phyloP scores from a whole-genome alignment of 345 rosid genomes.

The Angophora floribunda region DNA sequence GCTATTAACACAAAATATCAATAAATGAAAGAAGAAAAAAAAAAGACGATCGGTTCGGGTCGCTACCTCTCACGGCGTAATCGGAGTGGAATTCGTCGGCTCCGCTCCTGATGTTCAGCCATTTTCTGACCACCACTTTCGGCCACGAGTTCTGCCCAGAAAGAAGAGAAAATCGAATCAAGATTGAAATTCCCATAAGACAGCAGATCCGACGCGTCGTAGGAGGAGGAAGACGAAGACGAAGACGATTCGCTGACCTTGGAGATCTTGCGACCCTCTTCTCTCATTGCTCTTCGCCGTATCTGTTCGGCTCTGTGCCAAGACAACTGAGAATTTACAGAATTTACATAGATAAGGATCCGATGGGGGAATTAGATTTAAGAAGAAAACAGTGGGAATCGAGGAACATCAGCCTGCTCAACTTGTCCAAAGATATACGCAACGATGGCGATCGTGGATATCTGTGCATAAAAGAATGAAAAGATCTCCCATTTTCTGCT shows the following conservation, averaged over 20 bases:
- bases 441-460: neutral
- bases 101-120: slow-evolving; percentile 69
- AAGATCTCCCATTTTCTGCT: neutral
- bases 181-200: neutral
- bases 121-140: slow-evolving; percentile 55
- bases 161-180: neutral
- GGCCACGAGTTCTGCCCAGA: slow-evolving; percentile 70
- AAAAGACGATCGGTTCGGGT: neutral
- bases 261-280: slow-evolving; percentile 38
- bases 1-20: neutral
- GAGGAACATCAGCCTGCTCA: neutral
- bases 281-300: slow-evolving; percentile 17
- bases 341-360: neutral
- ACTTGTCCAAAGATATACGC: neutral
- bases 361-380: neutral
- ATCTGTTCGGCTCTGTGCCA: neutral
- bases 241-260: slow-evolving; percentile 26
- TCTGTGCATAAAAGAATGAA: neutral
- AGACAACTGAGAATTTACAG: neutral
- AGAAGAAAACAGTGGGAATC: neutral
- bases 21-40: neutral
- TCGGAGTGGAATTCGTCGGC: slow-evolving; percentile 72
- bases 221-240: neutral
- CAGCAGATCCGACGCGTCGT: neutral
- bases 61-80: slow-evolving; percentile 40